Base-by-base conservation (phyloP, 2,329 filamentous ascomycete species). In the Drechslerella coelobrocha region DNA sequence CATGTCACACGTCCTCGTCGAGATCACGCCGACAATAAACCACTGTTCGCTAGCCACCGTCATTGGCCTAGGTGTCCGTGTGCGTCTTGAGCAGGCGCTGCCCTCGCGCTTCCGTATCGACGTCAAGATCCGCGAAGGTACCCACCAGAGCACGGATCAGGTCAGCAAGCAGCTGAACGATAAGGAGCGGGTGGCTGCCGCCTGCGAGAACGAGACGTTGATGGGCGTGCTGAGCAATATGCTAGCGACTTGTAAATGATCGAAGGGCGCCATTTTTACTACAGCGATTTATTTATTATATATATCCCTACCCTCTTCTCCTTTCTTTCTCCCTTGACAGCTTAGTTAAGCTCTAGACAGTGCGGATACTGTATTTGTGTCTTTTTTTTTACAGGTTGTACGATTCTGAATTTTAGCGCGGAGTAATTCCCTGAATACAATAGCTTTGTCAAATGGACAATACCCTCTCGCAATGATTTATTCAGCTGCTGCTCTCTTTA, bases 41-140 rank as follows among this genome's bases (percentile, higher is more conserved):
- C 94, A 97, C 80, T 99, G 94, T 82, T 96, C 91, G 54, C 85
- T 99, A 41, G 94, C 94, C 29, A 99, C 94, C 0, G 92, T 99
- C 69, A 96, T 99, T 76, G 94, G 94, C 0, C 84, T 99, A 14
- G 94, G 92, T 12, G 91, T 99, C 21, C 87, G 94, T 47, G 92
- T 97, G 43, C 86, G 94, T 23, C 84, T 99, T 23, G 92, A 97
- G 81, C 89, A 96, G 78, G 89, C 90, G 9, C 83, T 99, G 65
- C 94, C 94, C 2, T 90, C 94, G 31, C 90, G 93, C 76, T 99
- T 94, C 79, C 86, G 94, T 37, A 85, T 97, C 54, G 92, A 97
- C 79, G 91, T 97, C 48, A 86, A 88, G 75, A 96, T 97, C 79
- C 97, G 97, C 79, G 89, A 96, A 80, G 93, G 92, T 72, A 94